Evolutionary conservation across 2,329 filamentous ascomycete genomes (phyloP), one percentile per base, ranked within the genome.

Genomic region (Talaromyces rugulosus): DNA sequence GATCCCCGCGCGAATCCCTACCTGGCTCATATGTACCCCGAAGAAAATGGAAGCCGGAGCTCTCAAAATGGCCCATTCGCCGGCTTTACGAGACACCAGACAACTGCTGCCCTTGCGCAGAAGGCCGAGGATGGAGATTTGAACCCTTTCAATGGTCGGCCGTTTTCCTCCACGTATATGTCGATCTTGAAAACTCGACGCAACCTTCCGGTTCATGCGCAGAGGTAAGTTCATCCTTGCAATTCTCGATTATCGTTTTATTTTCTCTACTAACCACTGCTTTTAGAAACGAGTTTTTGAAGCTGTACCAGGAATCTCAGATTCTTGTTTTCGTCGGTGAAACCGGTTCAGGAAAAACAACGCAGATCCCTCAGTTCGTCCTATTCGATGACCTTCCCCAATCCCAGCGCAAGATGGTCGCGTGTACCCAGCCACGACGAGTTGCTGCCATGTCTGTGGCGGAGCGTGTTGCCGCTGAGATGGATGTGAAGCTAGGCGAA

Each of bases 371-470:
- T 1, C 95, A 99, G 77, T 99, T 97, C 76, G 94, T 99, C 67
- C 87, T 99, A 47, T 98, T 90, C 82, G 95, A 99, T 79, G 95
- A 99, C 77, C 85, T 97, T 34, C 94, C 95, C 30, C 91, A 98
- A 71, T 81, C 87, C 65, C 87, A 88, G 68, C 85, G 87, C 74
- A 97, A 97, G 81, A 88, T 97, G 78, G 89, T 99, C 63, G 95
- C 94, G 62, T 99, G 95, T 83, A 99, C 95, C 5, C 95, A 99
- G 78, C 95, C 95, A 65, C 90, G 96, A 76, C 91, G 95, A 86
- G 95, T 99, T 60, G 95, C 96, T 63, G 95, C 95, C 71, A 99
- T 97, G 92, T 97, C 93, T 54, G 95, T 99, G 18, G 95, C 95
- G 40, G 92, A 98, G 79, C 94, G 95, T 89, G 95, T 99, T 34